Evolutionary conservation across 345 rosid genomes (phyloP).

Genomic region (Jatropha curcas): DNA sequence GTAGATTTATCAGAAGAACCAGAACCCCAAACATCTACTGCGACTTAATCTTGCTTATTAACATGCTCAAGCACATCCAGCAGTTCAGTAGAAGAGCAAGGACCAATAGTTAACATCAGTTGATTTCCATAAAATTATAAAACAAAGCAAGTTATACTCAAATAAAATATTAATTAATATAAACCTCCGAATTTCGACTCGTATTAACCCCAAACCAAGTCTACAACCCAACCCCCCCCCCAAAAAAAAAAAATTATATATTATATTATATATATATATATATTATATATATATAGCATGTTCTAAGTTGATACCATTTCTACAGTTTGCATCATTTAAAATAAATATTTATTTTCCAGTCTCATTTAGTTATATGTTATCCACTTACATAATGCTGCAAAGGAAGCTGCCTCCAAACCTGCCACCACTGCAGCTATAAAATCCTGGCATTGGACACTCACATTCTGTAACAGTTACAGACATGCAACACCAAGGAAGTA

Average conservation of each 20-base stretch:
- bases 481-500: slow-evolving; percentile 96
- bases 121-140: neutral
- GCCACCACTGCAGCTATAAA: slow-evolving; percentile 89
- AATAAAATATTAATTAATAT: neutral
- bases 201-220: neutral
- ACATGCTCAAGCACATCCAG: neutral
- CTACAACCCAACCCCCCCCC: slow-evolving; percentile 1
- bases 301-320: neutral
- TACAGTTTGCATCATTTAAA: neutral
- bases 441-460: slow-evolving; percentile 87
- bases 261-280: too few relatives aligned
- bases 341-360: too few relatives aligned
- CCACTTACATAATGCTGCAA: slow-evolving; percentile 94
- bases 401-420: slow-evolving; percentile 99
- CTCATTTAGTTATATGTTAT: neutral
- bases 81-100: neutral
- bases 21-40: neutral
- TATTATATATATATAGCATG: too few relatives aligned
- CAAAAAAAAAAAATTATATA: too few relatives aligned
- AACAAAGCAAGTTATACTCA: neutral
- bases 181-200: neutral
- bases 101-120: neutral
- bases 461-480: slow-evolving; percentile 98
- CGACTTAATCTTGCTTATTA: neutral
- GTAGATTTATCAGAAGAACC: neutral